Percentiles rank a stretch among this genome's conserved stretches.
Conservation (phyloP, 768 basidiomycete genomes). For the Trametes punicea region DNA sequence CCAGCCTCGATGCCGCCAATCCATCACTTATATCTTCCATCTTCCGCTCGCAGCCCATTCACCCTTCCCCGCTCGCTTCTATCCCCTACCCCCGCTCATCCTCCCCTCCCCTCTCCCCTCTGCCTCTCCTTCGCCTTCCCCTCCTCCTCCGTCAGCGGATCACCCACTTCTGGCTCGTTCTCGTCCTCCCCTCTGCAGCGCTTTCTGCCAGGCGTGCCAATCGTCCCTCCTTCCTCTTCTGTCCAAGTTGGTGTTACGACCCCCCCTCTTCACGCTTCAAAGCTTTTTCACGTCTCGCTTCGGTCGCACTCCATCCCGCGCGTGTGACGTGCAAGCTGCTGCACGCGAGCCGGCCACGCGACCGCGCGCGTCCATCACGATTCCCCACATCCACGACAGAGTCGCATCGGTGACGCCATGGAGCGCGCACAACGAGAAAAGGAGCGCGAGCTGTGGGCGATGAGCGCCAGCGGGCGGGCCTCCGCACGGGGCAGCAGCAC, state of each 20-base stretch:
- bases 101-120: not conserved
- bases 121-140: not conserved
- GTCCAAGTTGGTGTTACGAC: not conserved
- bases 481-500: constrained; percentile 1
- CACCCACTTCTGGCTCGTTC: too few relatives aligned
- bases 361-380: not conserved
- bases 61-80: too few relatives aligned
- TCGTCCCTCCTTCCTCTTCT: not conserved
- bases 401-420: not conserved
- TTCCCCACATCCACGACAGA: not conserved
- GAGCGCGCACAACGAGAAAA: constrained; percentile 1
- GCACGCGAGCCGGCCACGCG: not conserved
- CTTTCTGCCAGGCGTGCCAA: not conserved
- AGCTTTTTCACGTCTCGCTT: not conserved
- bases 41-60: not conserved
- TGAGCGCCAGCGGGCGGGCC: not conserved
- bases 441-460: not conserved
- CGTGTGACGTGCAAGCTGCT: not conserved
- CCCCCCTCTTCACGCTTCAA: not conserved
- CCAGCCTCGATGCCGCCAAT: too few relatives aligned
- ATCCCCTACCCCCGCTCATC: not conserved
- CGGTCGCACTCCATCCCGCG: too few relatives aligned
- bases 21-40: not conserved
- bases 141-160: not conserved
- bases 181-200: not conserved